phyloP scores from a whole-genome alignment of 2,329 filamentous ascomycete species.

The Claviceps arundinis region DNA sequence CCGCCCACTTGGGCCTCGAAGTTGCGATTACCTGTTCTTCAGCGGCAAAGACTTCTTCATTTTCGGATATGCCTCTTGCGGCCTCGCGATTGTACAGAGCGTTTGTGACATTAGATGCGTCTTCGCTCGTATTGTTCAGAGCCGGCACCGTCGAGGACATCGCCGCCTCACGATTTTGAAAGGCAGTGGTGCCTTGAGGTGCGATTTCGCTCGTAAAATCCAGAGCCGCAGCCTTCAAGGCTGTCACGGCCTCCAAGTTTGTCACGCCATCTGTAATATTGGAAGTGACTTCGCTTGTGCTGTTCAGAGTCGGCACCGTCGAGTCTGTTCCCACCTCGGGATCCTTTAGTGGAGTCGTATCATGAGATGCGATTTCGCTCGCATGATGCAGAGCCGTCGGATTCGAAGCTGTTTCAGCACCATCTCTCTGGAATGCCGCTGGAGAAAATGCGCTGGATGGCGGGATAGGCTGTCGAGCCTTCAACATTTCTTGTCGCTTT shows the following conservation, averaged over 20 bases:
- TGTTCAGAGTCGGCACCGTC: background rate
- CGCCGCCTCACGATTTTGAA: conserved; percentile 87
- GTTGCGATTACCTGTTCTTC: conserved; percentile 59
- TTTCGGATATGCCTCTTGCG: conserved; percentile 78
- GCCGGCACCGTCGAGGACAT: conserved; percentile 14
- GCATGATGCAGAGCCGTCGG: conserved; percentile 10
- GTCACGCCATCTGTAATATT: conserved; percentile 79
- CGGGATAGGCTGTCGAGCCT: conserved; percentile 4
- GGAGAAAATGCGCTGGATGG: background rate
- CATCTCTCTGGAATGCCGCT: background rate
- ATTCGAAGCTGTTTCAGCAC: background rate
- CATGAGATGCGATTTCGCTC: conserved; percentile 72
- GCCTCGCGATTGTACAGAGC: conserved; percentile 87
- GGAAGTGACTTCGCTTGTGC: conserved; percentile 62
- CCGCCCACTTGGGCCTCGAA: conserved; percentile 64
- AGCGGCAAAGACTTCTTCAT: conserved; percentile 88
- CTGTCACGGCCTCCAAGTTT: conserved; percentile 82
- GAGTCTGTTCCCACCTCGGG: conserved; percentile 75
- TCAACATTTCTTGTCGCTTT: conserved; percentile 4
- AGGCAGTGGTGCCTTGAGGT: conserved; percentile 71
- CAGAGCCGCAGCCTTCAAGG: background rate
- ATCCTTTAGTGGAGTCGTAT: conserved; percentile 80
- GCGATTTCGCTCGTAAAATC: conserved; percentile 54
- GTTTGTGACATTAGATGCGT: conserved; percentile 77
- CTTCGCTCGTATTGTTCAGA: conserved; percentile 42